Base-by-base conservation (phyloP, 768 basidiomycete genomes). In the Boletus tomentosulus region DNA sequence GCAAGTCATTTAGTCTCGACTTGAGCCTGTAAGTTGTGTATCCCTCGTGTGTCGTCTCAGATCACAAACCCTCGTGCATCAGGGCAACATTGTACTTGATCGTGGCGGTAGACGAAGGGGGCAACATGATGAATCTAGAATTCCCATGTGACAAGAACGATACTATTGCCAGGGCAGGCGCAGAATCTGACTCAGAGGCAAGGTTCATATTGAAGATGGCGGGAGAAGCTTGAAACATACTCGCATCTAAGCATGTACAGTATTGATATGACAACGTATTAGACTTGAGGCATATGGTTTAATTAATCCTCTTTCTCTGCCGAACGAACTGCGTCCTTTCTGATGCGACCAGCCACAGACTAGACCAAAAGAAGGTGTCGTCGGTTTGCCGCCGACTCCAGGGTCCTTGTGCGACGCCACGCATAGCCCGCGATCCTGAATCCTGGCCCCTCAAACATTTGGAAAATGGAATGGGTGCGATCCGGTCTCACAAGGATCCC, bases 1-100 rank as follows among this genome's bases (percentile, higher is more conserved):
- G 68, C 59, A 71, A 57, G 34, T 71, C 68, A 25, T 70, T 70
- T 37, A 48, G 55, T 11, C 48, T 70, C 39, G 62, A 68, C 31
- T 27, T 24, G 2, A 50, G n/a, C 41, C 46, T 19, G 68, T 71
- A 33, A 27, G 69, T 56, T 34, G 13, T 24, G 5, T 12, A 13
- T 19, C 4, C 13, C 27, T 35, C 30, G 6, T 47, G 13, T 13
- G 8, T 22, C 33, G n/a, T 5, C 16, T 22, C 11, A 37, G 24
- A 19, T 31, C 24, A 34, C 13, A 8, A 15, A 4, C 39, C 2
- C 30, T 31, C 22, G 11, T n/a, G 4, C 6, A 22, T 43, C 49
- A 70, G 68, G 16, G 61, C 66, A 25, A 57, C 53, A 22, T 6
- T 70, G 39, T 65, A 58, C 33, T 49, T 70, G 55, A 64, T 70